Percentiles rank a stretch among this genome's conserved stretches.
Evolutionary conservation across 306 rosid species (phyloP).

Genomic region (Ceratonia siliqua): DNA sequence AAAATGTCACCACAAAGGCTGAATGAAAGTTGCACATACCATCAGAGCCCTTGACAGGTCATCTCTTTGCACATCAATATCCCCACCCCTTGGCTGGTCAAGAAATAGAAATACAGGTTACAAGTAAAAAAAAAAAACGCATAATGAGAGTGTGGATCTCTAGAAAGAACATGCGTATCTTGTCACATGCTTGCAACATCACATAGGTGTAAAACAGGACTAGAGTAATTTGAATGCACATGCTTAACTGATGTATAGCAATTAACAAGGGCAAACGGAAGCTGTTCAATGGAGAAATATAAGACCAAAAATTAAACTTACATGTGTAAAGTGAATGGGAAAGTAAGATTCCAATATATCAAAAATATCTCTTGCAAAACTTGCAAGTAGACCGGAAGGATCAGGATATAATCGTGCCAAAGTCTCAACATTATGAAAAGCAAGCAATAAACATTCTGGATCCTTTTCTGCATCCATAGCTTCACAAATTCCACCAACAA

Average conservation of each 20-base stretch:
- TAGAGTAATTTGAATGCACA: slow-evolving; percentile 5
- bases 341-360: slow-evolving; percentile 82
- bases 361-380: slow-evolving; percentile 62
- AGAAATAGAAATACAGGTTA: slow-evolving; percentile 39
- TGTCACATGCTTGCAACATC: slow-evolving; percentile 10
- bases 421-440: slow-evolving; percentile 66
- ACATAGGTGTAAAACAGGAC: slow-evolving; percentile 18
- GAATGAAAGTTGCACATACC: slow-evolving; percentile 58
- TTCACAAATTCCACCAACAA: slow-evolving; percentile 78
- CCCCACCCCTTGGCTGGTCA: slow-evolving; percentile 64
- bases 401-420: slow-evolving; percentile 70
- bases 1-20: slow-evolving; percentile 12
- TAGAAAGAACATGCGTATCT: slow-evolving; percentile 18
- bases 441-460: slow-evolving; percentile 80
- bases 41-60: slow-evolving; percentile 78
- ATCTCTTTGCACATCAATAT: slow-evolving; percentile 66
- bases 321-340: slow-evolving; percentile 98
- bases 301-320: slow-evolving; percentile 47
- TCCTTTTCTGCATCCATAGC: slow-evolving; percentile 88
- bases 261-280: slow-evolving; percentile 18
- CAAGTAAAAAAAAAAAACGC: slow-evolving; percentile 32
- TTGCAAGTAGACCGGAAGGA: slow-evolving; percentile 72
- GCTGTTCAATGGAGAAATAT: slow-evolving; percentile 23
- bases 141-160: slow-evolving; percentile 22
- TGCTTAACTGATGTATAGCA: slow-evolving; percentile 22